Conservation (phyloP, 163 green algal genomes). For the Chlamydomonas reinhardtii region DNA sequence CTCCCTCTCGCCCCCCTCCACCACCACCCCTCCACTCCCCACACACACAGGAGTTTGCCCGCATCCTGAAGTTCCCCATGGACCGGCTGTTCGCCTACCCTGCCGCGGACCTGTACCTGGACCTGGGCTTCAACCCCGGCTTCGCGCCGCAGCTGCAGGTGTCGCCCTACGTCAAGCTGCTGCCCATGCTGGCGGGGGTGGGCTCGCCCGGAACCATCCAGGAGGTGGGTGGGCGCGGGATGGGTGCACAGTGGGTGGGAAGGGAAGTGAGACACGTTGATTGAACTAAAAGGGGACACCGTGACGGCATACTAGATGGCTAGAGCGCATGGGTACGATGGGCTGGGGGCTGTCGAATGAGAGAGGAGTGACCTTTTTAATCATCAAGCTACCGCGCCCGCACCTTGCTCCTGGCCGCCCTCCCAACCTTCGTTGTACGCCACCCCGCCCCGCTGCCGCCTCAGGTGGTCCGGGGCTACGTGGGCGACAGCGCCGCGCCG, state of each 20-base stretch:
- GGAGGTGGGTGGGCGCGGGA: conserved; percentile 65
- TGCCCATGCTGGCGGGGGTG: conserved; percentile 89
- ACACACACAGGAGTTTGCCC: conserved; percentile 67
- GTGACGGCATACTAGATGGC: too few species aligned
- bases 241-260: too few species aligned
- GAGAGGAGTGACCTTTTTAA: too few species aligned
- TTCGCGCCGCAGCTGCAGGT: conserved; percentile 72
- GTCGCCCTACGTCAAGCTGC: conserved; percentile 83
- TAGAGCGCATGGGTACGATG: too few species aligned
- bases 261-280: too few species aligned
- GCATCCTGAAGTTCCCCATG: conserved; percentile 75
- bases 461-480: conserved; percentile 87
- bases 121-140: conserved; percentile 78
- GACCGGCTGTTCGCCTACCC: conserved; percentile 82
- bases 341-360: too few species aligned
- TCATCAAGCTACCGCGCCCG: neutral
- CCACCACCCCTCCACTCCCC: neutral
- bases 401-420: too few species aligned
- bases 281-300: too few species aligned
- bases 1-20: neutral
- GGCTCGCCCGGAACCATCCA: conserved; percentile 84
- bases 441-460: neutral
- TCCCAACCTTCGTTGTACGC: neutral
- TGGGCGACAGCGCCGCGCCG: conserved; percentile 77
- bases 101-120: conserved; percentile 60